Base-by-base conservation (phyloP, 164 flowering plant species). In the Dillenia suffruticosa region DNA sequence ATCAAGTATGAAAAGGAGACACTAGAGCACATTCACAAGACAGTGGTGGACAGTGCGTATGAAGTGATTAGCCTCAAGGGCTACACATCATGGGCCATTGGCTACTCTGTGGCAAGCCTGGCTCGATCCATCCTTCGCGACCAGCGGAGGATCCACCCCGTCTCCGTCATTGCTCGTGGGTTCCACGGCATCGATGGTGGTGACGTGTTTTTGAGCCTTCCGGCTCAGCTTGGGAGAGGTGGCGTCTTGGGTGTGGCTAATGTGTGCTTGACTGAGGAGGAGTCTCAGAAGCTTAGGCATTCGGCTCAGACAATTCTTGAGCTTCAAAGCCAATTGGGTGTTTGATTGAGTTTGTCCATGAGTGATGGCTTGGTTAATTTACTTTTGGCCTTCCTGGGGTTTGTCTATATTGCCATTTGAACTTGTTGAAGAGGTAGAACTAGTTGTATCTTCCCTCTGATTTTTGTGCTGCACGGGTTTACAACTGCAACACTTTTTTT, bases 11-110 rank as follows among this genome's bases (percentile, higher is more conserved):
- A 89, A 72, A 83, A 82, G 51, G 81, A 81, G 51, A 81, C 87
- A 9, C 58, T 86, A 10, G 86, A 78, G 76, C 77, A 77, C 12
- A 89, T 87, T 26, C 96, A 80, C 84, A 80, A 80, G 59, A 82
- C 68, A 57, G 96, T 89, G 0, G 67, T 84, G 10, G 72, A 76
- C 17, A 57, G 92, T 22, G 96, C 96, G 0, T 83, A 83, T n/a
- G 90, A 89, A 51, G 96, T 89, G 50, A 89, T 89, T 17, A 67
- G 71, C 24, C 80, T 89, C 26, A 89, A 89, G 58, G 96, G 96
- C 46, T 87, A 89, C 80, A 89, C 96, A 5, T 89, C 96, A 0
- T 89, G 92, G 96, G 96, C 96, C 0, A 85, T 89, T 13, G 92
- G 92, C 14, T 89, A 89, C 76, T 86, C 96, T 0, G 92, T 64